Evolutionary conservation across 805 yeast species (phyloP), one percentile per base, ranked within the genome.

Genomic region (Candida alai): DNA sequence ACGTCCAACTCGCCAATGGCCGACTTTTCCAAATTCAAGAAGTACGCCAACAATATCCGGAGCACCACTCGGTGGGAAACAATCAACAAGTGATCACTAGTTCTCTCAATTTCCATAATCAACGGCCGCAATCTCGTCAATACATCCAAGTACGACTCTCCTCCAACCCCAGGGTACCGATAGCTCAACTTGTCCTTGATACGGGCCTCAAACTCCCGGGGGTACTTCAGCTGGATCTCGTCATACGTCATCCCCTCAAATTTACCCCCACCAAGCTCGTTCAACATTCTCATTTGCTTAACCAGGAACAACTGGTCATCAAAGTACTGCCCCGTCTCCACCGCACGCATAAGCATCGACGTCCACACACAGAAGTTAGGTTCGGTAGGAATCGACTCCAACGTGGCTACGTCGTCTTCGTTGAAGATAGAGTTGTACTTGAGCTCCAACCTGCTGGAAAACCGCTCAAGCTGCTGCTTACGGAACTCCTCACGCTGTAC

Each of bases 151-250:
- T 90, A 90, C 0, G 95, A 84, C 58, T 90, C 98, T 12, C 98
- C 98, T 6, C 97, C 97, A 32, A 87, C 84, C 4, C 98, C 98
- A 1, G 97, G 98, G 53, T 90, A 90, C 40, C 98, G 68, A 58
- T 90, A 90, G 12, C 81, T 68, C 47, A 90, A 68, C 58, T 90
- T 90, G 58, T 87, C 83, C 26, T 70, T 66, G 45, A 86, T 60
- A 39, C 97, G 73, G 12, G 87, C 74, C 26, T 73, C 76, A 52
- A 81, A 90, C 56, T 90, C 97, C 23, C 74, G 74, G 0, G 97
- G 96, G 49, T 70, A 76, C 41, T 66, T 62, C 8, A 60, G 62
- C 54, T 81, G 84, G 43, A 90, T 89, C 46, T 90, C 94, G 34
- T 78, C 80, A 52, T 93, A 89, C 0, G 97, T 89, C 81, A 89